These are phyloP conservation scores for Fusarium cyanostomum DNA, from an alignment of 2,329 filamentous ascomycete species.

Conservation along the genomic window DNA sequence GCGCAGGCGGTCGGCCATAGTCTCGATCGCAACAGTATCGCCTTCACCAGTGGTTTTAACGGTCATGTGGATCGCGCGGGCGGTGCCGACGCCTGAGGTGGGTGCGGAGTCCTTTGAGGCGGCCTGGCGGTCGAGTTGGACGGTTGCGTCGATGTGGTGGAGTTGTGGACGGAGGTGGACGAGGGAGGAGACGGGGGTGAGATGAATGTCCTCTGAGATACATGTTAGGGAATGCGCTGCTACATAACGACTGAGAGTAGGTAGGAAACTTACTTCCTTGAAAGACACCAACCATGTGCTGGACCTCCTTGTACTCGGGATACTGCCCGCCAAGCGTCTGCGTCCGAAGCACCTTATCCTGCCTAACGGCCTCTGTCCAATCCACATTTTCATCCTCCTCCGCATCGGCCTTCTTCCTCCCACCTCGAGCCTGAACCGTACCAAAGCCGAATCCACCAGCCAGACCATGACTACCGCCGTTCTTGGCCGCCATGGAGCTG, in stretches of 20 bases:
- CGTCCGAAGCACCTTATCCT: conserved; percentile 76
- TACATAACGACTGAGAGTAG: not conserved
- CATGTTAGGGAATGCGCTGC: conserved; percentile 25
- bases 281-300: conserved; percentile 95
- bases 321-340: conserved; percentile 90
- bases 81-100: conserved; percentile 56
- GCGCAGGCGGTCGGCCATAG: conserved; percentile 78
- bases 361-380: conserved; percentile 74
- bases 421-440: conserved; percentile 53
- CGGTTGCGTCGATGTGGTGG: conserved; percentile 87
- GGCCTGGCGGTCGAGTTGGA: conserved; percentile 71
- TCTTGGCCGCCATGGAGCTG: conserved; percentile 66
- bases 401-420: conserved; percentile 51
- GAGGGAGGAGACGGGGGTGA: conserved; percentile 83
- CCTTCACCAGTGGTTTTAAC: conserved; percentile 80
- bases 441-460: conserved; percentile 77
- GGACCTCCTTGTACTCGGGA: conserved; percentile 72
- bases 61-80: conserved; percentile 85
- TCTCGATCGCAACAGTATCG: conserved; percentile 72
- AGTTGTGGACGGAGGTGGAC: conserved; percentile 92
- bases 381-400: conserved; percentile 62
- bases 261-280: conserved; percentile 69
- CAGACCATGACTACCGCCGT: conserved; percentile 73
- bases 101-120: conserved; percentile 49
- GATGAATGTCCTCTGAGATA: conserved; percentile 77